Base-by-base conservation (phyloP, 257 asterid genomes). In the Solanum peruvianum region DNA sequence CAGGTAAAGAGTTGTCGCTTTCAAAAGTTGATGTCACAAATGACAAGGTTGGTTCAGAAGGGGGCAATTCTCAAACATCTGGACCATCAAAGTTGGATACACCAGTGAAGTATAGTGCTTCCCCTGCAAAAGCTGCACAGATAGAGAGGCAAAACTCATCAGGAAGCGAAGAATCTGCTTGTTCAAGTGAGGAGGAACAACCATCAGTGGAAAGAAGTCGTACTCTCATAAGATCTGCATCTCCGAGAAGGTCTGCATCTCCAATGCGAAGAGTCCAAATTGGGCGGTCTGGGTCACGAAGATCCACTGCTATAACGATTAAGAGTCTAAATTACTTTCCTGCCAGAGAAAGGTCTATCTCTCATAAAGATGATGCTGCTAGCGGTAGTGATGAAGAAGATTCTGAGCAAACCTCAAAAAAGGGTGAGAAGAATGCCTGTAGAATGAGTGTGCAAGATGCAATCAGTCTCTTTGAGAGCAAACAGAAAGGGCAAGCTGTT, bases 231-330 rank as follows among this genome's bases (percentile, higher is more conserved):
- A 89, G 99, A 92, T 88, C 94, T 62, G 94, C 98, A 86, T 96
- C 99, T 76, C 99, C 99, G 21, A 92, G 98, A 91, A 93, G 99
- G 92, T 93, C 99, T 45, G 97, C 99, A 76, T 97, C 99, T 91
- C 99, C 99, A 80, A 96, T 97, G 99, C 92, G 98, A 77, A 94
- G 99, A 92, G 86, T 97, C 86, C 99, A 97, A 90, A 92, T 97
- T 37, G 99, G 99, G 70, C 91, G 98, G 64, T 90, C 98, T 87
- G 99, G 99, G 62, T 93, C 98, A 39, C 97, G 99, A 58, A 94
- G 98, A 88, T 89, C 99, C 31, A 92, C 99, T 39, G 98, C 99
- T 58, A 90, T 97, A 86, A 91, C 99, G 60, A 93, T 97, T 69
- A 97, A 95, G 92, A 95, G 96, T 89, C 94, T 97, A 83, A 93